phyloP scores from a whole-genome alignment of 306 rosid genomes.

The peach (Prunus persica) region Prunus_persica_NCBIv2 NC_034013.1:9320001-9320500 shows the following conservation, averaged over 20 bases:
- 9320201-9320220: background rate
- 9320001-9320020: background rate
- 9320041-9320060: background rate
- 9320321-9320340: background rate
- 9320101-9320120: background rate
- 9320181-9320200: background rate
- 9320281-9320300: background rate
- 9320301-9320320: background rate
- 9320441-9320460: constrained; percentile 46
- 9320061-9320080: background rate
- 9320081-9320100: background rate
- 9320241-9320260: background rate
- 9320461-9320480: constrained; percentile 75
- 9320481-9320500: constrained; percentile 63
- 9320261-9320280: constrained; percentile 11
- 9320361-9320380: background rate
- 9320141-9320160: background rate
- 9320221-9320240: background rate
- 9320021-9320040: background rate
- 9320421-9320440: constrained; percentile 56
- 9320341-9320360: background rate
- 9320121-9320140: background rate
- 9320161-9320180: background rate
- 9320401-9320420: background rate
- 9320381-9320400: background rate